Base-by-base conservation (phyloP, 257 asterid genomes). In the Eustoma russellianum region DNA sequence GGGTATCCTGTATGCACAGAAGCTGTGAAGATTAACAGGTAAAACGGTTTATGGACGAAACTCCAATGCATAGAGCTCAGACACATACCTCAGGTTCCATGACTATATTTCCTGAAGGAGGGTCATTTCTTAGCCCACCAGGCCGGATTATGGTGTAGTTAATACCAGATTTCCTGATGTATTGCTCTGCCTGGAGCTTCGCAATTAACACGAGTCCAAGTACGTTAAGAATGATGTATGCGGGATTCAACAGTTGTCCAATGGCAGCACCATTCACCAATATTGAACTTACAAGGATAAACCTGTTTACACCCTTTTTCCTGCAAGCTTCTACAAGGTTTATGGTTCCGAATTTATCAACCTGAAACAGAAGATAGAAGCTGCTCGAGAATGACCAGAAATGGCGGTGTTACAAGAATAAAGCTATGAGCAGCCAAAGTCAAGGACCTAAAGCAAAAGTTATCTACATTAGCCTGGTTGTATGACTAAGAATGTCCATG, bases 181-280 rank as follows among this genome's bases (percentile, higher is more conserved):
- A 52, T 50, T 81, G 73, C 74, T 91, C 98, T 9, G 98, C 96
- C 74, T 84, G 95, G 62, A 91, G 98, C 85, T 91, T 91, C 19
- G 98, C 98, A 12, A 87, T 75, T 53, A 91, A 69, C 48, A 81
- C 77, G 46, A 91, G 88, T 18, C 98, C 98, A 47, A 91, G 70
- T 15, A 82, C 86, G 13, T 91, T 91, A 63, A 91, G 95, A 61
- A 91, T 68, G 52, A 91, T 79, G 77, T 91, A 91, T 3, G 96
- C 78, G 7, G 98, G 98, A 54, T 91, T 91, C 24, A 91, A 52
- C 61, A 82, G 59, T 67, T 91, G 98, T 41, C 98, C 96, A 95
- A 87, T 87, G 63, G 98, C 89, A 34, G 97, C 98, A 16, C 98
- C 98, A 56, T 87, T 91, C 13, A 87, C 98, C 54, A 91, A 66